phyloP scores from a whole-genome alignment of 2,329 filamentous ascomycete species.

The Leptodontidium sp. region DNA sequence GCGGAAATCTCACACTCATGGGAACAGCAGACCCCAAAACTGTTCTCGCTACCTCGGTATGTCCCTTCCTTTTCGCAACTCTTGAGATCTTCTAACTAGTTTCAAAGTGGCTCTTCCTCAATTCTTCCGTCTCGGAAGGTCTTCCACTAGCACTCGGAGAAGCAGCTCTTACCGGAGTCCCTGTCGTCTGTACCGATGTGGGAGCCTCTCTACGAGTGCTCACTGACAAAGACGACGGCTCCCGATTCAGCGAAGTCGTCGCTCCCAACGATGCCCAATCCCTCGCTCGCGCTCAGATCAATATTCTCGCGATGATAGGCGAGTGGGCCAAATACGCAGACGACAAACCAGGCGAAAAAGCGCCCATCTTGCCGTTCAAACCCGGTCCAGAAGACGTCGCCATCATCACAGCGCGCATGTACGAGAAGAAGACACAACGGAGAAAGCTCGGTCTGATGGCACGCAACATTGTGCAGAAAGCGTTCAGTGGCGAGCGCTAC shows the following conservation, averaged over 20 bases:
- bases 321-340: conserved; percentile 67
- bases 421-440: conserved; percentile 62
- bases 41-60: conserved; percentile 48
- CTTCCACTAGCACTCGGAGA: conserved; percentile 65
- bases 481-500: conserved; percentile 66
- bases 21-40: conserved; percentile 52
- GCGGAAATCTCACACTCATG: conserved; percentile 46
- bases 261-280: conserved; percentile 69
- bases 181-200: conserved; percentile 64
- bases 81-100: neutral
- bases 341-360: conserved; percentile 24
- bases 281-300: conserved; percentile 68
- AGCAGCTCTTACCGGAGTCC: conserved; percentile 63
- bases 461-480: conserved; percentile 64
- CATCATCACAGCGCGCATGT: conserved; percentile 62
- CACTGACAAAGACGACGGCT: conserved; percentile 59
- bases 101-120: conserved; percentile 59
- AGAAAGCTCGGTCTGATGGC: conserved; percentile 66
- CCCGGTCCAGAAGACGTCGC: conserved; percentile 59
- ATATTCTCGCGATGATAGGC: conserved; percentile 66
- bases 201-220: conserved; percentile 63
- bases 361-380: conserved; percentile 51
- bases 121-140: conserved; percentile 64
- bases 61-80: neutral
- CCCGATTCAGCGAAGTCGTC: conserved; percentile 66